Percentiles rank a stretch among this genome's conserved stretches.
Conservation (phyloP, 2,329 filamentous ascomycete species). For the Claviceps africana region DNA sequence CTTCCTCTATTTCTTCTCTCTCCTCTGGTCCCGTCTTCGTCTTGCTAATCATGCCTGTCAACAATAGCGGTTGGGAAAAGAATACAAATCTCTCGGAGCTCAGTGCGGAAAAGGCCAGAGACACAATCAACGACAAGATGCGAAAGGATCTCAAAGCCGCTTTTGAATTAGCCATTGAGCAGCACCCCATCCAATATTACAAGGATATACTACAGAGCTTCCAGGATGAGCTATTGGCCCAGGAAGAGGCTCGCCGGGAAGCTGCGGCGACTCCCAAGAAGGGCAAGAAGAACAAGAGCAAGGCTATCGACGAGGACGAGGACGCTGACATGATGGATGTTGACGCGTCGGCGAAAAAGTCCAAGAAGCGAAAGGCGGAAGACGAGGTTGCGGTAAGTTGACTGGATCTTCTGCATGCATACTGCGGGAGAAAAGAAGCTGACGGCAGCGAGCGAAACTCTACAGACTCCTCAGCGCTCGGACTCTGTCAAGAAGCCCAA, state of each 20-base stretch:
- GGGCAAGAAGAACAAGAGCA: conserved; percentile 32
- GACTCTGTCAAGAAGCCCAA: conserved; percentile 55
- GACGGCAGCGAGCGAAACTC: neutral
- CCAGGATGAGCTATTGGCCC: conserved; percentile 49
- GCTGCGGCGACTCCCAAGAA: conserved; percentile 28
- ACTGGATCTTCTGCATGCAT: neutral
- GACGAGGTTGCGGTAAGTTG: conserved; percentile 46
- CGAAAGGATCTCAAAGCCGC: conserved; percentile 67
- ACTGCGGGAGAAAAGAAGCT: neutral
- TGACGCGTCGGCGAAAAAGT: conserved; percentile 47
- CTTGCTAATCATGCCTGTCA: neutral
- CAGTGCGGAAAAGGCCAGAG: conserved; percentile 55
- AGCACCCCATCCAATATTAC: conserved; percentile 66
- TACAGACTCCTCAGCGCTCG: conserved; percentile 40
- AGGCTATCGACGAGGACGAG: conserved; percentile 40
- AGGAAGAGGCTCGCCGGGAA: conserved; percentile 31
- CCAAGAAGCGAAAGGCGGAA: conserved; percentile 73
- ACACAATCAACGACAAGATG: conserved; percentile 60
- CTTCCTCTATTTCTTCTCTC: neutral
- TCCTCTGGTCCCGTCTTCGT: neutral
- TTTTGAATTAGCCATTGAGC: conserved; percentile 65
- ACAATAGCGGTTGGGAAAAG: conserved; percentile 68
- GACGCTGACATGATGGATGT: conserved; percentile 49
- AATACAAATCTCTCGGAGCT: conserved; percentile 74
- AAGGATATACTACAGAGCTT: conserved; percentile 64